Evolutionary conservation across 495 filamentous ascomycete species (phyloP).

Genomic region (Aspergillus avenaceus): DNA sequence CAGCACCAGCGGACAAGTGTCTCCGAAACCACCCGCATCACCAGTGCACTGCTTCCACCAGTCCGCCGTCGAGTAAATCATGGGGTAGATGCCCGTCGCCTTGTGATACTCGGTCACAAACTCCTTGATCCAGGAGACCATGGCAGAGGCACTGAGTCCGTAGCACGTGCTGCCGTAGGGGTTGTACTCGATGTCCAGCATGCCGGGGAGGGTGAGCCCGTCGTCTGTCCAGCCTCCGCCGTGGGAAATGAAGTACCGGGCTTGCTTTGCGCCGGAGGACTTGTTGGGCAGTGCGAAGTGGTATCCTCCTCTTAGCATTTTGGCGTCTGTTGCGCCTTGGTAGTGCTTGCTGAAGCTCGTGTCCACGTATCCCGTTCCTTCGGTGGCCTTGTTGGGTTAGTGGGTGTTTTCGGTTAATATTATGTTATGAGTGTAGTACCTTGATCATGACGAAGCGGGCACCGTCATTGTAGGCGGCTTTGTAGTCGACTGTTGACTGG

Average conservation of each 20-base stretch:
- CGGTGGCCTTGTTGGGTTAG: slow-evolving; percentile 43
- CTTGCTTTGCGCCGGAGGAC: slow-evolving; percentile 44
- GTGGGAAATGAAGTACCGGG: slow-evolving; percentile 50
- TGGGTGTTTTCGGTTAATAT: background rate
- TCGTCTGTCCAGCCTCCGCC: slow-evolving; percentile 58
- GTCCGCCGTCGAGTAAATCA: slow-evolving; percentile 52
- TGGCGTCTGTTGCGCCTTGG: slow-evolving; percentile 47
- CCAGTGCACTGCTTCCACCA: slow-evolving; percentile 60
- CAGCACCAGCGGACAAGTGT: slow-evolving; percentile 48
- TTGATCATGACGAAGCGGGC: slow-evolving; percentile 70
- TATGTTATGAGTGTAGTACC: slow-evolving; percentile 23
- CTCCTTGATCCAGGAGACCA: slow-evolving; percentile 53
- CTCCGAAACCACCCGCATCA: slow-evolving; percentile 40
- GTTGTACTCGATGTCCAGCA: slow-evolving; percentile 56
- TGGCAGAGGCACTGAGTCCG: slow-evolving; percentile 40
- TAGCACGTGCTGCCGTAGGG: slow-evolving; percentile 38
- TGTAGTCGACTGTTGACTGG: slow-evolving; percentile 54
- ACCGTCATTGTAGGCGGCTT: slow-evolving; percentile 48
- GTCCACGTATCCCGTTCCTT: slow-evolving; percentile 50
- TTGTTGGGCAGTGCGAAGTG: slow-evolving; percentile 53
- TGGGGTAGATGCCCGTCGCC: slow-evolving; percentile 45
- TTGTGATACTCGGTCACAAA: slow-evolving; percentile 51
- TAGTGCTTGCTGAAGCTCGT: slow-evolving; percentile 51
- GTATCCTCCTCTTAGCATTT: slow-evolving; percentile 54
- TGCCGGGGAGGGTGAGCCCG: slow-evolving; percentile 57